These are phyloP conservation scores for Aspergillus incahuasiensis DNA, from an alignment of 495 filamentous ascomycete genomes.

Conservation along the genomic window DNA sequence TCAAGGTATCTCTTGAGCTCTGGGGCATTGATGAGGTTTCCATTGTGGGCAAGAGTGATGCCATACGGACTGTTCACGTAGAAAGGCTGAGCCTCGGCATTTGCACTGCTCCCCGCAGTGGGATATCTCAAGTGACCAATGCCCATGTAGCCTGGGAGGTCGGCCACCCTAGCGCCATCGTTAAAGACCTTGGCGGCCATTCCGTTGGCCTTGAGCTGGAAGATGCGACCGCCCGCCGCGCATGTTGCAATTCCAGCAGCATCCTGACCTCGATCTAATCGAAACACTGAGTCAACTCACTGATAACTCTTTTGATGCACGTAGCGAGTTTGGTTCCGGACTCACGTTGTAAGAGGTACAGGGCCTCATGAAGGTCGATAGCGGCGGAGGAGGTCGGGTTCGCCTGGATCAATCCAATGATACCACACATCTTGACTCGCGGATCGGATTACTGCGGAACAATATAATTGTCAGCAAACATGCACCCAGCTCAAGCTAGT, in stretches of 20 bases:
- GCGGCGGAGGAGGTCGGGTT: slow-evolving; percentile 61
- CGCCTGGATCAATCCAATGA: slow-evolving; percentile 76
- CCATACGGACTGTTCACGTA: slow-evolving; percentile 93
- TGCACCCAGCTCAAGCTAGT: slow-evolving; percentile 2
- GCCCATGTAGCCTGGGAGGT: slow-evolving; percentile 87
- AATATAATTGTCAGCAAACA: slow-evolving; percentile 16
- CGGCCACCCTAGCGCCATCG: slow-evolving; percentile 66
- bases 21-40: slow-evolving; percentile 91
- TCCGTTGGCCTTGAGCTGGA: slow-evolving; percentile 88
- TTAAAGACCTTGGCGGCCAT: slow-evolving; percentile 86
- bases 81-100: slow-evolving; percentile 62
- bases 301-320: no score
- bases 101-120: slow-evolving; percentile 79
- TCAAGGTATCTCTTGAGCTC: slow-evolving; percentile 77
- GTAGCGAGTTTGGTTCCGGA: slow-evolving; percentile 3
- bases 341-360: slow-evolving; percentile 77
- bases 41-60: slow-evolving; percentile 68
- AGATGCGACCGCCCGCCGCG: slow-evolving; percentile 71
- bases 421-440: slow-evolving; percentile 69
- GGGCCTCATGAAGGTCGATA: slow-evolving; percentile 79
- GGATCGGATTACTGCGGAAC: slow-evolving; percentile 14
- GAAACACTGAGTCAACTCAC: neutral
- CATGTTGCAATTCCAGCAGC: slow-evolving; percentile 83
- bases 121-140: slow-evolving; percentile 88
- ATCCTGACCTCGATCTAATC: slow-evolving; percentile 71